Base-by-base conservation (phyloP, 23 red algal genomes). In the Gracilaria gracilis region DNA sequence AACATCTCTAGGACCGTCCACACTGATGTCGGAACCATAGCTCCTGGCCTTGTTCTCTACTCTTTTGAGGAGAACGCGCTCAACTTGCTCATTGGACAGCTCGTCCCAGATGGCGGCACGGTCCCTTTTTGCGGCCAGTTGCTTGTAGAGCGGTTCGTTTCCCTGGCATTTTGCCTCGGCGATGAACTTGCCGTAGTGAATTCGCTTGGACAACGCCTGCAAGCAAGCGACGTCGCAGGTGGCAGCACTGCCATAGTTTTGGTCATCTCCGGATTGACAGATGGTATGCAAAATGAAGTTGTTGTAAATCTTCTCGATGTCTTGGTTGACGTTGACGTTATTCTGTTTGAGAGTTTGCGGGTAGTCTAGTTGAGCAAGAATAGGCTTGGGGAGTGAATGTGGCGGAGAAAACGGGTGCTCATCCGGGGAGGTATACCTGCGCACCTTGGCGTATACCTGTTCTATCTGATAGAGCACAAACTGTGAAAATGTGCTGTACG, bases 141-240 rank as follows among this genome's bases (percentile, higher is more conserved):
- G 38, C 31, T 62, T 80, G 85, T 99, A 99, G 54, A 61, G 72
- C 32, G 27, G 40, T 23, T 92, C 89, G 82, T 88, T 67, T 27
- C 77, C 94, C 47, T 91, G 94, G 62, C 93, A 99, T 48, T 99
- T 99, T 14, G 97, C 91, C 83, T 99, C 97, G 3, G 97, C 97
- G 38, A 99, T 93, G 74, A 99, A 99, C 86, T 96, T 99, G 53
- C 97, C 97, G 83, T 99, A 99, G 57, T 99, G 97, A 77, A 99
- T 96, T 50, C 97, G 91, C 73, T 99, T 99, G 21, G 93, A 96
- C 65, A 99, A 48, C 17, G 97, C 97, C 75, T 99, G 97, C 59
- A 99, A 85, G 61, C 93, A 96, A 4, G 97, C 82, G 31, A 96
- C 97, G 72, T 99, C 97, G 49, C 94, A 94, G 40, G 92, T 91